These are phyloP conservation scores for Gautieria morchelliformis DNA, from an alignment of 768 basidiomycete species.

Conservation along the genomic window DNA sequence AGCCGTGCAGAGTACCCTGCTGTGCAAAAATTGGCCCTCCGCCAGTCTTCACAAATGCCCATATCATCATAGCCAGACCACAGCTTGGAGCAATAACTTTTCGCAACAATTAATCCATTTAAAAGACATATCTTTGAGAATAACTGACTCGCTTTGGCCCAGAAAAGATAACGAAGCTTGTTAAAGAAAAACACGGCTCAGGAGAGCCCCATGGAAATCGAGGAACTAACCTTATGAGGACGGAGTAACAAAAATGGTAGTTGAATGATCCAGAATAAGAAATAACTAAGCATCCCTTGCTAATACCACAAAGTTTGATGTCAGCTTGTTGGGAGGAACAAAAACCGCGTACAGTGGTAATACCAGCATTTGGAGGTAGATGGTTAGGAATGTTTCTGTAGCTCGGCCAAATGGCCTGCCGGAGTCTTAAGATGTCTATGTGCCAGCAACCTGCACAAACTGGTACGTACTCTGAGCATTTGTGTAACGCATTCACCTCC, in stretches of 20 bases:
- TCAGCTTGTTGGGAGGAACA: background rate
- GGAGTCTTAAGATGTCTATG: slow-evolving; percentile 36
- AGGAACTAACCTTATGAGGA: slow-evolving; percentile 40
- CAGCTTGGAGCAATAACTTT: slow-evolving; percentile 49
- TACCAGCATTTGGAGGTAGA: slow-evolving; percentile 44
- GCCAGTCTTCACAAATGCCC: slow-evolving; percentile 64
- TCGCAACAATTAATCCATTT: slow-evolving; percentile 22
- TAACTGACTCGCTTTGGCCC: slow-evolving; percentile 39
- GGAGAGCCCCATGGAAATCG: background rate
- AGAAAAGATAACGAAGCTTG: slow-evolving; percentile 61
- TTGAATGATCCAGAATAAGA: slow-evolving; percentile 71
- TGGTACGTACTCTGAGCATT: slow-evolving; percentile 7
- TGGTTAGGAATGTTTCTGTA: slow-evolving; percentile 54
- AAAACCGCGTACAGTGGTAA: slow-evolving; percentile 39
- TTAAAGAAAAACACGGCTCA: background rate
- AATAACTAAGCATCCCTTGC: slow-evolving; percentile 62
- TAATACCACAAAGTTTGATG: background rate
- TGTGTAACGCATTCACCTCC: slow-evolving; percentile 73
- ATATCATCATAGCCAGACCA: slow-evolving; percentile 66
- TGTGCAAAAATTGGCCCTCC: slow-evolving; percentile 47
- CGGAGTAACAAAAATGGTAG: slow-evolving; percentile 68
- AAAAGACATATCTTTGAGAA: slow-evolving; percentile 10
- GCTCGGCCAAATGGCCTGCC: slow-evolving; percentile 74
- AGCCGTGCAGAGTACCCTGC: slow-evolving; percentile 42
- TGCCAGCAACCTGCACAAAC: background rate